Conservation (phyloP, 2,329 filamentous ascomycete genomes). For the Diaporthe citriasiana region DNA sequence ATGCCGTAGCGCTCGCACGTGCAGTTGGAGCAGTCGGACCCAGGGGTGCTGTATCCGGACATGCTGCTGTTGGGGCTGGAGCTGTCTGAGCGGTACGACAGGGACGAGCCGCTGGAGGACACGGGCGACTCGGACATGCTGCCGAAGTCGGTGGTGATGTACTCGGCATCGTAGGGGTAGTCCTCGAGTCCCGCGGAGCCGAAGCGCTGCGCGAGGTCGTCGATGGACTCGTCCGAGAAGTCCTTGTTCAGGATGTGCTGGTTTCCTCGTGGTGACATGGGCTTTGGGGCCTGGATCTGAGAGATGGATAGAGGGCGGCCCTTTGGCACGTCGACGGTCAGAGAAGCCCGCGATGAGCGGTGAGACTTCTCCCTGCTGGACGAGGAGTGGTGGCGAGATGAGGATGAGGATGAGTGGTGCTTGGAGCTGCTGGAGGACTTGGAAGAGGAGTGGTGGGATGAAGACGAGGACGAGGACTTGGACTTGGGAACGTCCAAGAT, state of each 20-base stretch:
- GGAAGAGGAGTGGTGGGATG: slow-evolving; percentile 63
- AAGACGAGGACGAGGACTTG: slow-evolving; percentile 58
- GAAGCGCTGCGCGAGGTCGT: slow-evolving; percentile 85
- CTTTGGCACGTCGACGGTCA: slow-evolving; percentile 81
- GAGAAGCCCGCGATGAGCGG: slow-evolving; percentile 61
- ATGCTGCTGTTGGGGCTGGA: slow-evolving; percentile 80
- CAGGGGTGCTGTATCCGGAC: slow-evolving; percentile 83
- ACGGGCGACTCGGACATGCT: slow-evolving; percentile 67
- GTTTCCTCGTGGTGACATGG: slow-evolving; percentile 88
- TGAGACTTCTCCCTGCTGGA: slow-evolving; percentile 52
- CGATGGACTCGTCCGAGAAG: slow-evolving; percentile 81
- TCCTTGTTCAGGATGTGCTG: slow-evolving; percentile 87
- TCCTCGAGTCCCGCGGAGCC: slow-evolving; percentile 71
- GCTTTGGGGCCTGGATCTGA: slow-evolving; percentile 92
- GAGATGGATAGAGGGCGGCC: slow-evolving; percentile 90
- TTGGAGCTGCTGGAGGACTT: slow-evolving; percentile 54
- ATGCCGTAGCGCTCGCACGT: slow-evolving; percentile 97
- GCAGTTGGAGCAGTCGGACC: slow-evolving; percentile 83
- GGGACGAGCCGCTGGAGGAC: slow-evolving; percentile 69
- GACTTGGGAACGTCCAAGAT: slow-evolving; percentile 90
- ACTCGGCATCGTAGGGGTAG: slow-evolving; percentile 65
- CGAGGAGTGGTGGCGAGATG: slow-evolving; percentile 57
- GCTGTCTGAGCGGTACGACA: slow-evolving; percentile 81
- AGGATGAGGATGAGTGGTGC: slow-evolving; percentile 57
- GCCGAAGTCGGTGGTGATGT: slow-evolving; percentile 68